Evolutionary conservation across 148 eudicot genomes (phyloP).

Genomic region (Simmondsia chinensis): DNA sequence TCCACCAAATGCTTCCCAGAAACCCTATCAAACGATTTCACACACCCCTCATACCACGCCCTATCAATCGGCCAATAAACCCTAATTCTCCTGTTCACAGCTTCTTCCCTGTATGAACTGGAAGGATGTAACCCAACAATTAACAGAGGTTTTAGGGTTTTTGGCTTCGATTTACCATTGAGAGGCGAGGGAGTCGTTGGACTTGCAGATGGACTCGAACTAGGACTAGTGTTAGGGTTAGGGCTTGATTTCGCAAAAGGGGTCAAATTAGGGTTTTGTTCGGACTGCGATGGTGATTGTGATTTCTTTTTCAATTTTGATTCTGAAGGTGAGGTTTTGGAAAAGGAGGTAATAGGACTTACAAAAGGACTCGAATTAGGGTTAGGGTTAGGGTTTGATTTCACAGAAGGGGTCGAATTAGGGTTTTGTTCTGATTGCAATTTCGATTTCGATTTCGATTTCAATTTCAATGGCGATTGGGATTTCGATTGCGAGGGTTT

Average conservation of each 20-base stretch:
- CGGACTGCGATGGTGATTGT: not conserved
- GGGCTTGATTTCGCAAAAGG: slow-evolving; percentile 6
- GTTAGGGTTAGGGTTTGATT: slow-evolving; percentile 16
- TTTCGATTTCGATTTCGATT: slow-evolving; percentile 16
- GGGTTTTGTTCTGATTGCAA: slow-evolving; percentile 2
- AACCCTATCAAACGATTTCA: slow-evolving; percentile 45
- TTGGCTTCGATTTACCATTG: slow-evolving; percentile 28
- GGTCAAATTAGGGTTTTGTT: not conserved
- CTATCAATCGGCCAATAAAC: slow-evolving; percentile 88
- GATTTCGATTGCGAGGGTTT: slow-evolving; percentile 22
- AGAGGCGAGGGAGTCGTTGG: slow-evolving; percentile 64
- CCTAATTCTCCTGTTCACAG: slow-evolving; percentile 46
- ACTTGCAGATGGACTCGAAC: slow-evolving; percentile 20
- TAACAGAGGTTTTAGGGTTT: slow-evolving; percentile 31
- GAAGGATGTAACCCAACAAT: slow-evolving; percentile 29
- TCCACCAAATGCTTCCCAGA: slow-evolving; percentile 62
- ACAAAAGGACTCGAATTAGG: slow-evolving; percentile 18
- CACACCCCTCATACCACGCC: slow-evolving; percentile 73
- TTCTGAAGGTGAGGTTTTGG: slow-evolving; percentile 16
- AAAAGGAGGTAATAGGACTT: slow-evolving; percentile 47
- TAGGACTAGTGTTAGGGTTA: slow-evolving; percentile 16
- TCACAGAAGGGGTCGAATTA: not conserved
- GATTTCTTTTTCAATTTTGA: slow-evolving; percentile 21
- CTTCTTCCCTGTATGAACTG: slow-evolving; percentile 34
- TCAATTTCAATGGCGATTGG: slow-evolving; percentile 13